Percentiles rank a stretch among this genome's conserved stretches.
Evolutionary conservation across 2,329 filamentous ascomycete genomes (phyloP).

Genomic region (Paracamarosporium sp.): DNA sequence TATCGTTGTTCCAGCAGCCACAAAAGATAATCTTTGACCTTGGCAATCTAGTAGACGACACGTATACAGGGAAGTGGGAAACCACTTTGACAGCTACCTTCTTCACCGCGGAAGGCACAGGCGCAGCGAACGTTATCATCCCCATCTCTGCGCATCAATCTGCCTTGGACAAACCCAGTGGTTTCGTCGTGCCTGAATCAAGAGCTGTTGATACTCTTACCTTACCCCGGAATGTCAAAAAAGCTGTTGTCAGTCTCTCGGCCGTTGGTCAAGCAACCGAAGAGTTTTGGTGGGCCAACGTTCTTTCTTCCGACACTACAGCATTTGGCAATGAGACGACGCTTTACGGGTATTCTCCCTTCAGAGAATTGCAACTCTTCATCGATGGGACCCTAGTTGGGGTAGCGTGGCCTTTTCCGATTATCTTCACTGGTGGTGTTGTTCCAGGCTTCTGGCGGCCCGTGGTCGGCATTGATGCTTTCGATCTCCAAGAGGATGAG

Average conservation of each 20-base stretch:
- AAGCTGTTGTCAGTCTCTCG: slow-evolving; percentile 77
- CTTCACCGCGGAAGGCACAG: slow-evolving; percentile 59
- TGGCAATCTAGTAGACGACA: slow-evolving; percentile 70
- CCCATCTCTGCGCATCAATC: slow-evolving; percentile 66
- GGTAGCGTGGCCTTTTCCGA: slow-evolving; percentile 80
- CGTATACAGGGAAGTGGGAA: slow-evolving; percentile 77
- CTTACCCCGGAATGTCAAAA: slow-evolving; percentile 71
- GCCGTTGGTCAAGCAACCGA: slow-evolving; percentile 78
- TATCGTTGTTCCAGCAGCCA: slow-evolving; percentile 70
- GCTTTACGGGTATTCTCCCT: slow-evolving; percentile 73
- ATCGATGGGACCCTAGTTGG: slow-evolving; percentile 78
- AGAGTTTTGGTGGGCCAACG: slow-evolving; percentile 88
- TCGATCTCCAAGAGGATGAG: slow-evolving; percentile 79
- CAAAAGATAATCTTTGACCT: slow-evolving; percentile 83
- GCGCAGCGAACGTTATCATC: slow-evolving; percentile 68
- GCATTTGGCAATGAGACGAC: slow-evolving; percentile 65
- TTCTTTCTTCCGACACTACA: slow-evolving; percentile 66
- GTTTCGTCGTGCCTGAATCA: slow-evolving; percentile 70
- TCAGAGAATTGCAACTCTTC: slow-evolving; percentile 77
- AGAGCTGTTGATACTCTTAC: slow-evolving; percentile 64
- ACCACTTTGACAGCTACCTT: slow-evolving; percentile 77
- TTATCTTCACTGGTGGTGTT: slow-evolving; percentile 83
- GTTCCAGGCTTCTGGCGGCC: slow-evolving; percentile 79
- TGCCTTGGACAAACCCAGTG: slow-evolving; percentile 62
- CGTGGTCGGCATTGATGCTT: slow-evolving; percentile 78